Base-by-base conservation (phyloP, 345 rosid species). In the Hibiscus tridactylites region DNA sequence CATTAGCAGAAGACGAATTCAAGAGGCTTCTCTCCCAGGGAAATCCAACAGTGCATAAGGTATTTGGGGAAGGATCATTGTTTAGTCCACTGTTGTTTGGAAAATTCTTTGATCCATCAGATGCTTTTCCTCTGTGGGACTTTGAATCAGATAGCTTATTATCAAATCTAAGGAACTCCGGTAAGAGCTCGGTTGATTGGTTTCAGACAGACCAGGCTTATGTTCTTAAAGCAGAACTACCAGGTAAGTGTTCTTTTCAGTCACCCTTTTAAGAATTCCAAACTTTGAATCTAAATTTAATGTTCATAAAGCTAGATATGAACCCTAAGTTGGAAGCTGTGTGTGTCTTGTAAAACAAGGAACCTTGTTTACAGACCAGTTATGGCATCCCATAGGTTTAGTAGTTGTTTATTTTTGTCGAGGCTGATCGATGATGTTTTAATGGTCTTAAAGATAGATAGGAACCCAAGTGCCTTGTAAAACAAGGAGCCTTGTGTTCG, bases 41-140 rank as follows among this genome's bases (percentile, higher is more conserved):
- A 4, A 83, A 57, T 57, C 61, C 61, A 24, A 35, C 71, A 12
- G 81, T 85, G 76, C 84, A 80, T 13, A 85, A 83, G 82, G 86
- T 86, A 61, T 90, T 88, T 62, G 92, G 94, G 1, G 97, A 93
- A 17, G 96, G 94, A 26, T 91, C 94, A 37, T 71, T 91, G n/a
- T 90, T 87, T 61, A 91, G 96, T 79, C 97, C 98, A 1, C 79
- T 86, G 66, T 79, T 91, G 84, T 93, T 91, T 31, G 90, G 96
- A 3, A 93, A 93, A 61, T 93, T 79, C 78, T 93, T 93, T 57
- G 98, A 93, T 86, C 97, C 98, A 1, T 91, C 89, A 8, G 97
- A 93, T 76, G 98, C 98, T 2, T 93, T 93, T 83, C 94, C 96
- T 0, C 71, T 93, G 5, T 91, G 98, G 98, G 98, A 93, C 17